Evolutionary conservation across 2,329 filamentous ascomycete species (phyloP).

Genomic region (Bretziella fagacearum): DNA sequence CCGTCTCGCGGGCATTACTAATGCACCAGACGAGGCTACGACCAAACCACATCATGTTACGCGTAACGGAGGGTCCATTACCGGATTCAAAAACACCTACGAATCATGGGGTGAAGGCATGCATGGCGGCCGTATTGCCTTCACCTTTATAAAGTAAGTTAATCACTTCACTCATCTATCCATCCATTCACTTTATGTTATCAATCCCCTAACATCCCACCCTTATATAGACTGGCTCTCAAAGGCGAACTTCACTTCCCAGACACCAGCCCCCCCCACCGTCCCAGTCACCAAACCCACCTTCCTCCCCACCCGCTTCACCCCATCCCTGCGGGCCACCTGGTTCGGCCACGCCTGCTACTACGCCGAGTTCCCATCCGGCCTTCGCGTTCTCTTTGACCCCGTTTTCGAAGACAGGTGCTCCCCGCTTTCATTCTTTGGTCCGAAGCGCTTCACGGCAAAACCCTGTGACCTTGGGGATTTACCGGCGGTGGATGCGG

Average conservation of each 20-base stretch:
- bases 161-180: not conserved
- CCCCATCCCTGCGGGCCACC: slow-evolving; percentile 54
- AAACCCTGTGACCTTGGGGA: slow-evolving; percentile 61
- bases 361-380: slow-evolving; percentile 75
- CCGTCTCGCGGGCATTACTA: slow-evolving; percentile 18
- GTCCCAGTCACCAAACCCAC: slow-evolving; percentile 49
- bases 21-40: slow-evolving; percentile 22
- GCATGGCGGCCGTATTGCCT: not conserved
- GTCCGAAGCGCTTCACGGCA: slow-evolving; percentile 63
- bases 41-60: slow-evolving; percentile 27
- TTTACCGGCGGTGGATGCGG: slow-evolving; percentile 58
- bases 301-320: slow-evolving; percentile 44
- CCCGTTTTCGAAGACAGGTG: slow-evolving; percentile 85
- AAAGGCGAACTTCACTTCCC: slow-evolving; percentile 30
- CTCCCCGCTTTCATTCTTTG: slow-evolving; percentile 52
- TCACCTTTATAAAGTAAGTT: slow-evolving; percentile 11
- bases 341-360: slow-evolving; percentile 95
- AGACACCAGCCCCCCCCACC: slow-evolving; percentile 45
- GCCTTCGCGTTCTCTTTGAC: slow-evolving; percentile 79
- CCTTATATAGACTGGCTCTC: slow-evolving; percentile 22
- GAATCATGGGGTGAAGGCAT: slow-evolving; percentile 25
- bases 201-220: not conserved
- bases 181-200: not conserved
- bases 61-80: slow-evolving; percentile 22
- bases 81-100: slow-evolving; percentile 34